A percentile compares a stretch with the other conserved stretches of the same genome.
Evolutionary conservation across 106 monocot genomes (phyloP).

Genomic region (Hemerocallis citrina): DNA sequence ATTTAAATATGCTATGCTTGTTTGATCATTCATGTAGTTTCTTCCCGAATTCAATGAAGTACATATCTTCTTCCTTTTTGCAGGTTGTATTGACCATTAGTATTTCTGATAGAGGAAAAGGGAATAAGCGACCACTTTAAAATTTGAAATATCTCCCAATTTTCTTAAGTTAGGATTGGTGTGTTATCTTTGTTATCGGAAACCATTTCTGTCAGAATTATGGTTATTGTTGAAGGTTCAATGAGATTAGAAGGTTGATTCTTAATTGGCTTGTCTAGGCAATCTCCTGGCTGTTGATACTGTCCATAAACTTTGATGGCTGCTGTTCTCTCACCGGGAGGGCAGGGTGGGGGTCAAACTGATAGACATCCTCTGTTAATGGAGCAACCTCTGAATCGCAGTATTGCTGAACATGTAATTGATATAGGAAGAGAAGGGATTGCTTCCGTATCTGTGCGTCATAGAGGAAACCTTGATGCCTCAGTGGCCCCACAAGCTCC

Average conservation of each 20-base stretch:
- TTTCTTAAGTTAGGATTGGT: too few species aligned
- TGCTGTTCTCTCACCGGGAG: conserved; percentile 22
- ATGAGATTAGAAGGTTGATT: conserved; percentile 2
- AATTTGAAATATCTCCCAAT: too few species aligned
- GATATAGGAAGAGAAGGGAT: conserved; percentile 15
- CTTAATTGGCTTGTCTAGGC: conserved; percentile 15
- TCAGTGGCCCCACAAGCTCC: conserved; percentile 13
- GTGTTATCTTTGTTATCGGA: too few species aligned
- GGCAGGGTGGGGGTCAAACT: conserved; percentile 10
- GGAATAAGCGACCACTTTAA: too few species aligned
- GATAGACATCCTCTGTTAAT: conserved; percentile 30
- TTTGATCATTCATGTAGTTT: too few species aligned
- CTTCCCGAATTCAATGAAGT: too few species aligned
- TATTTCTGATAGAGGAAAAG: too few species aligned
- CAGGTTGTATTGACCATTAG: too few species aligned
- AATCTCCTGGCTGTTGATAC: conserved; percentile 4
- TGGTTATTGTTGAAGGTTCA: too few species aligned
- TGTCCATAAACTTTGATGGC: conserved; percentile 18
- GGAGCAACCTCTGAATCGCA: conserved; percentile 11
- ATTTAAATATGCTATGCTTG: too few species aligned
- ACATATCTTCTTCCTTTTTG: too few species aligned
- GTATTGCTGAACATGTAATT: conserved; percentile 23
- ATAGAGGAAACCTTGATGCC: conserved; percentile 3
- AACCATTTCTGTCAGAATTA: too few species aligned
- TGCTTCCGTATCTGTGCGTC: conserved; percentile 8